These are phyloP conservation scores for Alternaria arbusti DNA, from an alignment of 2,329 filamentous ascomycete species.

Conservation along the genomic window DNA sequence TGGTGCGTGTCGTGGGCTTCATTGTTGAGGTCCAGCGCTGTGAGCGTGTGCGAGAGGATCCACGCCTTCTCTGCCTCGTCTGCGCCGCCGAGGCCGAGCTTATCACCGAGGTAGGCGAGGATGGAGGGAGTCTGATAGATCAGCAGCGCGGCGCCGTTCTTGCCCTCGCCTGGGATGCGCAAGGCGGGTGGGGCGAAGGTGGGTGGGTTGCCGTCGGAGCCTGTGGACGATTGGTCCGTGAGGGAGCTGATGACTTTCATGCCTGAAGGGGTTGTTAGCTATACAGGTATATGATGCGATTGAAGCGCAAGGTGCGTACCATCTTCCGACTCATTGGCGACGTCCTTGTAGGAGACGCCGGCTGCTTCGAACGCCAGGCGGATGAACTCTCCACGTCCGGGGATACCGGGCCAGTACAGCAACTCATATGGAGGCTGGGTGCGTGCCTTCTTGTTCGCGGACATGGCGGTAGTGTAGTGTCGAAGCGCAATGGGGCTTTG, in stretches of 20 bases:
- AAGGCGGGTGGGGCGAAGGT: constrained; percentile 72
- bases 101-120: constrained; percentile 70
- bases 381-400: constrained; percentile 76
- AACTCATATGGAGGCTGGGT: constrained; percentile 63
- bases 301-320: constrained; percentile 35
- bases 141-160: constrained; percentile 62
- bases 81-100: constrained; percentile 62
- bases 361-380: constrained; percentile 76
- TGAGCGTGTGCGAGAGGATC: constrained; percentile 69
- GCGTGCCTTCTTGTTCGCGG: constrained; percentile 32
- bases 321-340: constrained; percentile 57
- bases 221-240: constrained; percentile 52
- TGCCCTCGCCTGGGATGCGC: constrained; percentile 54
- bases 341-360: constrained; percentile 69
- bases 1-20: constrained; percentile 81
- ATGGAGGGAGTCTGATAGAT: constrained; percentile 77
- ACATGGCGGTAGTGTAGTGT: constrained; percentile 18
- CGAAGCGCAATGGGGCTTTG: neutral
- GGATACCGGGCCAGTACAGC: constrained; percentile 74
- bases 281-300: neutral
- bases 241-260: constrained; percentile 59
- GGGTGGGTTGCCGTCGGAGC: constrained; percentile 67
- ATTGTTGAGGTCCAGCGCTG: constrained; percentile 73
- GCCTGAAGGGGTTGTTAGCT: constrained; percentile 28
- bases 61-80: constrained; percentile 60